Conservation (phyloP, 2,329 filamentous ascomycete genomes). For the Trichoderma cornu-damae region DNA sequence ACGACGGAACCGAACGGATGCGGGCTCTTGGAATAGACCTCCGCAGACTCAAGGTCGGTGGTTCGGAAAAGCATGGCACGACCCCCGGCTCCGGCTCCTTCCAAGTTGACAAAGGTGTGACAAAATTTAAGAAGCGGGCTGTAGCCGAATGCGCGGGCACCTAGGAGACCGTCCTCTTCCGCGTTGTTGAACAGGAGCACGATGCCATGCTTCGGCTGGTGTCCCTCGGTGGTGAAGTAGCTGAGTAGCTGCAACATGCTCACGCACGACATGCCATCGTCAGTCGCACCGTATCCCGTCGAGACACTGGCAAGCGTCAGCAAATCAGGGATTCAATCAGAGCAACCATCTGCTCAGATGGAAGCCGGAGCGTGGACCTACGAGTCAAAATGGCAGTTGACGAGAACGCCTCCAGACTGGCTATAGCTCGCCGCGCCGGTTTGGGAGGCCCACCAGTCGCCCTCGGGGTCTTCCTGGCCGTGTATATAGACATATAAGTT, state of each 20-base stretch:
- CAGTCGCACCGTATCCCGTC: conserved; percentile 87
- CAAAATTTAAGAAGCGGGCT: conserved; percentile 75
- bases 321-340: neutral
- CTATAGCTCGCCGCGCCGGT: conserved; percentile 41
- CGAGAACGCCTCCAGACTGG: conserved; percentile 71
- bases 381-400: conserved; percentile 91
- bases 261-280: conserved; percentile 89
- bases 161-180: conserved; percentile 88
- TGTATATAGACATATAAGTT: conserved; percentile 91
- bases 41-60: conserved; percentile 80
- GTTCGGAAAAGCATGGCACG: conserved; percentile 81
- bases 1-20: conserved; percentile 82
- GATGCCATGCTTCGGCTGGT: conserved; percentile 73
- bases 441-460: conserved; percentile 64
- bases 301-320: conserved; percentile 58
- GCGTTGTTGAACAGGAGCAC: conserved; percentile 89
- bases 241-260: conserved; percentile 78
- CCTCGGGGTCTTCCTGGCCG: conserved; percentile 67
- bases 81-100: conserved; percentile 89
- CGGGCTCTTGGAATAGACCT: conserved; percentile 64
- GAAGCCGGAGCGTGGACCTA: conserved; percentile 29
- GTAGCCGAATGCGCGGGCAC: conserved; percentile 76
- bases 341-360: too few relatives aligned
- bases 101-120: conserved; percentile 88
- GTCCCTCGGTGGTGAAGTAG: conserved; percentile 70